Conservation (phyloP, 176 grass and related monocot genomes). For the Hordeum vulgare region DNA sequence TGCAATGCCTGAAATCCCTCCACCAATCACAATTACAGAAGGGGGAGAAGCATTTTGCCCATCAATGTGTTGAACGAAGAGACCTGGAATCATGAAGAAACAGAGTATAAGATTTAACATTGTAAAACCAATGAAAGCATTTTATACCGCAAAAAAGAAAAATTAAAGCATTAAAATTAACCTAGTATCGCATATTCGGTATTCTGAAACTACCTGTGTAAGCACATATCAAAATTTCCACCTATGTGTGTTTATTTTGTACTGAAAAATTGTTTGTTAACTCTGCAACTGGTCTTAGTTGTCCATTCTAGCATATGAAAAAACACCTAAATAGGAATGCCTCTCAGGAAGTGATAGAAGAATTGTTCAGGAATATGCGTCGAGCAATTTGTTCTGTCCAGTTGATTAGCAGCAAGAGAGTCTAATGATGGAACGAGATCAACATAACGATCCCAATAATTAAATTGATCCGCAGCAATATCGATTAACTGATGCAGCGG, state of each 20-base stretch:
- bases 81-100: constrained; percentile 33
- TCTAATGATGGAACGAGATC: background rate
- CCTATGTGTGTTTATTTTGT: background rate
- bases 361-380: constrained; percentile 5
- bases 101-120: background rate
- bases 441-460: background rate
- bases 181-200: background rate
- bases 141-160: background rate
- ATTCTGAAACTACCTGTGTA: background rate
- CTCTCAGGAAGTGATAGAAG: background rate
- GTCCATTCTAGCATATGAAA: background rate
- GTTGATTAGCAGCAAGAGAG: background rate
- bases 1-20: constrained; percentile 94
- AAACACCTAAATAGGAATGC: background rate
- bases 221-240: background rate
- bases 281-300: background rate
- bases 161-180: background rate
- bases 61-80: constrained; percentile 73
- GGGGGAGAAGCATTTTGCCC: constrained; percentile 57
- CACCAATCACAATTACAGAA: constrained; percentile 93
- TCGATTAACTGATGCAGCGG: background rate
- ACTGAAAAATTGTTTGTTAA: background rate
- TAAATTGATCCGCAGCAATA: background rate
- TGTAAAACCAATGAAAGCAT: background rate
- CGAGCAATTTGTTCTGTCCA: background rate